Percentiles rank a stretch among this genome's conserved stretches.
Conservation (phyloP, 371 early-diverging fungal genomes). For the Quaeritorhiza haematococci region DNA sequence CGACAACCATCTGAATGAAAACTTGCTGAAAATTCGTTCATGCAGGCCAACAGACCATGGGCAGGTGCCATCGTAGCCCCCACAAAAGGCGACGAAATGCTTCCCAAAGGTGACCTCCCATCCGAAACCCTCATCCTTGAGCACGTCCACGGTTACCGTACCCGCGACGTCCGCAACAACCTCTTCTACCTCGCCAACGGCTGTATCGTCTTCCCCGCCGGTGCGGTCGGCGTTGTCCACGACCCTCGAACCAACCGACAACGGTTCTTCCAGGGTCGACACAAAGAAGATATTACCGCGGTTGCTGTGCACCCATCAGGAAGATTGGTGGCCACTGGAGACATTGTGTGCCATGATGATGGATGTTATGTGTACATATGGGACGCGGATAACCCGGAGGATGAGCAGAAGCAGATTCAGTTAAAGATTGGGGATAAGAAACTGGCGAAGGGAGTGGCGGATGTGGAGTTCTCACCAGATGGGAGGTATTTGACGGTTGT, state of each 20-base stretch:
- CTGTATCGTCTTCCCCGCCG: slow-evolving; percentile 25
- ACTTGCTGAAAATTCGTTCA: too few species aligned
- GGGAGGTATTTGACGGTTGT: slow-evolving; percentile 14
- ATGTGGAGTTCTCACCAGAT: slow-evolving; percentile 19
- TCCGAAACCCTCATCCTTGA: slow-evolving; percentile 18
- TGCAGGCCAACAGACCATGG: slow-evolving; percentile 19
- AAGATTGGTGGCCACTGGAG: slow-evolving; percentile 20
- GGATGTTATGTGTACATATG: slow-evolving; percentile 22
- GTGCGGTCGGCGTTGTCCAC: slow-evolving; percentile 28
- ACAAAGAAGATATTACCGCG: slow-evolving; percentile 24
- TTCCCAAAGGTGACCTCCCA: slow-evolving; percentile 12
- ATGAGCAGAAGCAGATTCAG: slow-evolving; percentile 15
- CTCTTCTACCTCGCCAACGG: slow-evolving; percentile 17
- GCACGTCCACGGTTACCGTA: slow-evolving; percentile 27
- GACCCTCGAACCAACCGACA: slow-evolving; percentile 13
- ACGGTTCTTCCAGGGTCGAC: slow-evolving; percentile 17
- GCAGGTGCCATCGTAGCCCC: slow-evolving; percentile 24
- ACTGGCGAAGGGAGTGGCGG: slow-evolving; percentile 20
- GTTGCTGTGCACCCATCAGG: slow-evolving; percentile 14
- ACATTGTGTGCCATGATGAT: slow-evolving; percentile 15
- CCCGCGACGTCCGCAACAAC: slow-evolving; percentile 25
- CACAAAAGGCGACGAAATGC: background rate
- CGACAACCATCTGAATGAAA: background rate
- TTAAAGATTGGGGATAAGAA: slow-evolving; percentile 23
- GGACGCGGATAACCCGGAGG: slow-evolving; percentile 24